Evolutionary conservation across 352 stramenopile genomes (phyloP).

Genomic region (Pythium sukuiense): DNA sequence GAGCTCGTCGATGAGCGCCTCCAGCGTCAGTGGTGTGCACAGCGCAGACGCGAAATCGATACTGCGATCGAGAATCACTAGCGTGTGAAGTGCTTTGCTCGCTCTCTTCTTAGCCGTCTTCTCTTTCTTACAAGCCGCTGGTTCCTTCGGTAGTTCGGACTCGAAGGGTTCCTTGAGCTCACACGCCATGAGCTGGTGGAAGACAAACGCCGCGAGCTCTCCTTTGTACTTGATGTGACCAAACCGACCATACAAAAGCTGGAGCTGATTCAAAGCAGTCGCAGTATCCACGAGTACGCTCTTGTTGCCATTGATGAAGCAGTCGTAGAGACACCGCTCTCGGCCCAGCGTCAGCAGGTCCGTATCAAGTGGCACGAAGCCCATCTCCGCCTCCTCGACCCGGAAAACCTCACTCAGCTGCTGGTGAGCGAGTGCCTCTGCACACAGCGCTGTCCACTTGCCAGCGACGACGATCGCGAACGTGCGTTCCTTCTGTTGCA

Average conservation of each 20-base stretch:
- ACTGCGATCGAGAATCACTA: constrained; percentile 69
- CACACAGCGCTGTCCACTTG: constrained; percentile 54
- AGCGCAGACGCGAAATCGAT: constrained; percentile 71
- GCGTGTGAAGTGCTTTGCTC: constrained; percentile 34
- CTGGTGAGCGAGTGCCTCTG: constrained; percentile 40
- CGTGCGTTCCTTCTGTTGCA: constrained; percentile 16
- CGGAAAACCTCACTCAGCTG: constrained; percentile 40
- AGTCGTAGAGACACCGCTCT: constrained; percentile 57
- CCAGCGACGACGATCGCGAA: constrained; percentile 46
- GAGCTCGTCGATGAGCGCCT: constrained; percentile 67
- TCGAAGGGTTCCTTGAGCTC: constrained; percentile 4
- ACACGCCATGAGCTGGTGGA: constrained; percentile 61
- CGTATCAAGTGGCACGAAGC: constrained; percentile 60
- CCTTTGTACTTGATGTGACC: constrained; percentile 81
- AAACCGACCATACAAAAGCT: constrained; percentile 60
- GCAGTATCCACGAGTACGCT: constrained; percentile 53
- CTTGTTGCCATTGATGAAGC: constrained; percentile 41
- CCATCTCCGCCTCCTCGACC: constrained; percentile 41
- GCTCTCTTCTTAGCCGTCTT: constrained; percentile 6
- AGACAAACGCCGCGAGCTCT: constrained; percentile 63
- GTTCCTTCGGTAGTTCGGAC: not conserved
- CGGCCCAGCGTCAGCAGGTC: constrained; percentile 63
- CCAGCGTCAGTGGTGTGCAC: constrained; percentile 69
- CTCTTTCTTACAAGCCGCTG: not conserved
- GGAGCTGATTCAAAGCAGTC: constrained; percentile 46